These are phyloP conservation scores for Dipteronia dyeriana DNA, from an alignment of 345 rosid genomes.

Conservation along the genomic window DNA sequence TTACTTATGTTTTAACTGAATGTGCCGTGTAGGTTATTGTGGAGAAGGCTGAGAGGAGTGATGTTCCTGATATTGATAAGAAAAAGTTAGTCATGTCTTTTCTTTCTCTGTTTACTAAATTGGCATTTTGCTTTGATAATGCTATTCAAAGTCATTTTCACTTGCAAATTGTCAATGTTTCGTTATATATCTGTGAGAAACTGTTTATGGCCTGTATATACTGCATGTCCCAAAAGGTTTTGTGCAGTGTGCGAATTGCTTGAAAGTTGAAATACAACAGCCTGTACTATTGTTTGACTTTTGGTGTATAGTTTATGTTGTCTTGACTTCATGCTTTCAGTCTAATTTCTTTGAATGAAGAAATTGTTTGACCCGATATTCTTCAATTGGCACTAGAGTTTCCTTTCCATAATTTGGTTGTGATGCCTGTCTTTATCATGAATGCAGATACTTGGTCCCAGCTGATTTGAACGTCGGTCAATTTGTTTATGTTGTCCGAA, in stretches of 20 bases:
- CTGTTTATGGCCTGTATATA: not conserved
- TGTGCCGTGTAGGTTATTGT: slow-evolving; percentile 76
- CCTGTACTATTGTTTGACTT: not conserved
- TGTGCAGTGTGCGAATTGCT: not conserved
- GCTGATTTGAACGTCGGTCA: slow-evolving; percentile 76
- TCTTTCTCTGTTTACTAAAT: not conserved
- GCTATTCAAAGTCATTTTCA: too few species aligned
- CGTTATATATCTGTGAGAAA: too few species aligned
- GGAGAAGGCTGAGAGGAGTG: slow-evolving; percentile 84
- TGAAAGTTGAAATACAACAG: not conserved
- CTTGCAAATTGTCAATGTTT: too few species aligned
- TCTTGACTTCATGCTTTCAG: not conserved
- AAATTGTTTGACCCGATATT: not conserved
- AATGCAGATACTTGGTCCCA: slow-evolving; percentile 71
- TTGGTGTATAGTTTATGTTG: not conserved
- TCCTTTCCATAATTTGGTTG: not conserved
- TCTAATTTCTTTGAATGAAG: not conserved
- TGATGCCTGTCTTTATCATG: not conserved
- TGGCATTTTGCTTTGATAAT: not conserved
- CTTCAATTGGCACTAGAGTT: not conserved
- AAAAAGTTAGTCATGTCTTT: slow-evolving; percentile 67
- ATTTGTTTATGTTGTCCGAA: slow-evolving; percentile 77
- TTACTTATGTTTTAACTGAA: slow-evolving; percentile 1
- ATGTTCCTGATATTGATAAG: slow-evolving; percentile 95
- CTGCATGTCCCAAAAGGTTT: not conserved